phyloP scores from a whole-genome alignment of 108 stramenopile genomes.

The Nitzschia putrida region DNA sequence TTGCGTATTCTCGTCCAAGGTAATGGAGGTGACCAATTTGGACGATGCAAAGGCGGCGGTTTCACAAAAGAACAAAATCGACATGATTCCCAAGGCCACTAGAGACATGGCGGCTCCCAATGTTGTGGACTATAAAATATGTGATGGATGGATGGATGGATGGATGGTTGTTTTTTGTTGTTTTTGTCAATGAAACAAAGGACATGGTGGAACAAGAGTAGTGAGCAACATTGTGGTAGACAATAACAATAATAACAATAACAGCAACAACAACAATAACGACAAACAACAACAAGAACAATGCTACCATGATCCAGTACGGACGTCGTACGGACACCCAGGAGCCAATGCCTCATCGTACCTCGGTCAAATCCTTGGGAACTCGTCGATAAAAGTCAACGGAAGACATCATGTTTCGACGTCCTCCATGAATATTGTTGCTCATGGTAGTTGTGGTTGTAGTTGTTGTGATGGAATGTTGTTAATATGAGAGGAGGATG shows the following conservation, averaged over 20 bases:
- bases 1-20: conserved; percentile 86
- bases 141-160: background rate
- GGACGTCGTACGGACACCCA: background rate
- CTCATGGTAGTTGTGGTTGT: conserved; percentile 39
- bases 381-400: conserved; percentile 86
- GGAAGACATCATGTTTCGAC: conserved; percentile 56
- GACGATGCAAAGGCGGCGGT: conserved; percentile 87
- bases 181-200: background rate
- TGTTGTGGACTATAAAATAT: conserved; percentile 65
- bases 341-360: conserved; percentile 28
- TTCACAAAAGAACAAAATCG: conserved; percentile 89
- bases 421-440: conserved; percentile 64
- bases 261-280: too few relatives aligned
- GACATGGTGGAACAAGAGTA: too few relatives aligned
- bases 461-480: background rate
- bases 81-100: conserved; percentile 84
- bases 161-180: too few relatives aligned
- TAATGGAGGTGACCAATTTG: conserved; percentile 74
- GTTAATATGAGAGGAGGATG: background rate
- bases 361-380: conserved; percentile 86
- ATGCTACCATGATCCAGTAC: too few relatives aligned
- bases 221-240: too few relatives aligned
- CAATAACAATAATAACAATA: too few relatives aligned
- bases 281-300: too few relatives aligned
- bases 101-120: conserved; percentile 86